Conservation (phyloP, 2,329 filamentous ascomycete species). For the Apiospora marii region DNA sequence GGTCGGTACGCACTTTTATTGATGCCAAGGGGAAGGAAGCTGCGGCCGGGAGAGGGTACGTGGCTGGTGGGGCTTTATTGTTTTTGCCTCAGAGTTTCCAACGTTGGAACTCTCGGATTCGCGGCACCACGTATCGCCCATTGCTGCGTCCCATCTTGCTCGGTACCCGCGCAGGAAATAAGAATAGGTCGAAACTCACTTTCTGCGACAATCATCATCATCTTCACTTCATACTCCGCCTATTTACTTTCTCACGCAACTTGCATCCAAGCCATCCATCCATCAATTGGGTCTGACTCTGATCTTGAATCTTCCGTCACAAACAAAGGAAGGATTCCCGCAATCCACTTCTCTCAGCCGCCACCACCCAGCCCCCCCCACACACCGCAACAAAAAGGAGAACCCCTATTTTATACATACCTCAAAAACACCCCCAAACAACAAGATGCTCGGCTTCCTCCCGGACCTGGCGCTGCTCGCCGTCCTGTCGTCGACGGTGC, state of each 20-base stretch:
- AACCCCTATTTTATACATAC: not conserved
- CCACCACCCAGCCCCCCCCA: not conserved
- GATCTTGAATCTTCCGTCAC: not conserved
- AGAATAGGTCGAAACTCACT: not conserved
- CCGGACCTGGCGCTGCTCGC: constrained; percentile 27
- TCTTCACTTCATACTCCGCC: not conserved
- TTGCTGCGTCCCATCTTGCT: not conserved
- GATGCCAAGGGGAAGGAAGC: not conserved
- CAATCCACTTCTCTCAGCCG: not conserved
- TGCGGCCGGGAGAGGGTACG: not conserved
- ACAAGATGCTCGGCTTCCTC: constrained; percentile 23
- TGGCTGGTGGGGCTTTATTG: constrained; percentile 16
- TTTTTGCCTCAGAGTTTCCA: constrained; percentile 1
- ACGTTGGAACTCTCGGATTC: constrained; percentile 3
- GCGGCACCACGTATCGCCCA: not conserved
- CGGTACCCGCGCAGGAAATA: not conserved
- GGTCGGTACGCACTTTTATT: not conserved
- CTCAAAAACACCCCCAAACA: not conserved
- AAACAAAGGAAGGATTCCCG: not conserved
- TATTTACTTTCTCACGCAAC: not conserved
- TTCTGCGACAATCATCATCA: not conserved
- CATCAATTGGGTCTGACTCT: not conserved
- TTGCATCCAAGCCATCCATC: not conserved
- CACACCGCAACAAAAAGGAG: not conserved
- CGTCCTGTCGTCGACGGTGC: constrained; percentile 26